These are phyloP conservation scores for Fomitopsis serialis DNA, from an alignment of 768 basidiomycete genomes.

Conservation along the genomic window DNA sequence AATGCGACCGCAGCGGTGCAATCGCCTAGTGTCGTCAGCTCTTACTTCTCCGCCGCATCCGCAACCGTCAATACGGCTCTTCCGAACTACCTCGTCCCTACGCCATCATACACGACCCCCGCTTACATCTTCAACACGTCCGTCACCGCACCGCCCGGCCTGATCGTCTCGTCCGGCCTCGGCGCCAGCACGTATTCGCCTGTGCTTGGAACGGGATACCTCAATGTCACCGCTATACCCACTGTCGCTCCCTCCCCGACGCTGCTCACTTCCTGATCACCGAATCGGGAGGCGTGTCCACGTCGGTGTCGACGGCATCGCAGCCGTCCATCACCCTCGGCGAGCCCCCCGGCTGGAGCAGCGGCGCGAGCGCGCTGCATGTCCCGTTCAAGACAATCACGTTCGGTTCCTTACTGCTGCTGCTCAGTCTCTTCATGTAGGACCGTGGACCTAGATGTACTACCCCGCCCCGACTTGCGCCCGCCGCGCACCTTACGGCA, in stretches of 20 bases:
- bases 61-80: constrained; percentile 63
- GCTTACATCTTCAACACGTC: constrained; percentile 69
- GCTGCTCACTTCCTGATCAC: constrained; percentile 55
- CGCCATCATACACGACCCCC: constrained; percentile 55
- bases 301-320: constrained; percentile 45
- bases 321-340: constrained; percentile 52
- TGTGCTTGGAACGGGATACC: constrained; percentile 37
- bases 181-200: constrained; percentile 70
- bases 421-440: background rate
- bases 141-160: constrained; percentile 46
- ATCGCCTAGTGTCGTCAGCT: constrained; percentile 36
- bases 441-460: constrained; percentile 1
- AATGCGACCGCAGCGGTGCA: constrained; percentile 40
- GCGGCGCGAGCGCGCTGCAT: background rate
- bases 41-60: constrained; percentile 55
- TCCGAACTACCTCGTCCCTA: constrained; percentile 65
- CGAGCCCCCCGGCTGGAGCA: constrained; percentile 54
- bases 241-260: constrained; percentile 45
- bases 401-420: background rate
- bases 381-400: background rate
- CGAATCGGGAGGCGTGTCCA: constrained; percentile 47
- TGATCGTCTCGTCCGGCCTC: constrained; percentile 54
- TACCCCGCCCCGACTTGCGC: background rate
- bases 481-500: background rate
- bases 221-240: constrained; percentile 53